phyloP scores from a whole-genome alignment of 345 rosid species.

The Passiflora organensis region DNA sequence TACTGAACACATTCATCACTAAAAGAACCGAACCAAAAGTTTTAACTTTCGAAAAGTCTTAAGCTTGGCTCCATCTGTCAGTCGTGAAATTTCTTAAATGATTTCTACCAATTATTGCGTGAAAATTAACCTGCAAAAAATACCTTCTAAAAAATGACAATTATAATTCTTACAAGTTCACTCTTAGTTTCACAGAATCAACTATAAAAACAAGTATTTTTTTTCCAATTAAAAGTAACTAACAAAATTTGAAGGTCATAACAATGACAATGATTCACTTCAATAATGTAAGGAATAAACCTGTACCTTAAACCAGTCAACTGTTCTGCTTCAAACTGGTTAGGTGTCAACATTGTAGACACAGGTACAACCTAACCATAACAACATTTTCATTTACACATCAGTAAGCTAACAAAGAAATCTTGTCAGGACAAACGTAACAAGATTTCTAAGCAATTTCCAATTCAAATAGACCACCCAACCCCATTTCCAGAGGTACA shows the following conservation, averaged over 20 bases:
- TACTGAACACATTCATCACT: too few relatives aligned
- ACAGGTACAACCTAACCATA: slow-evolving; percentile 80
- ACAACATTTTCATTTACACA: neutral
- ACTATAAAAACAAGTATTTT: too few relatives aligned
- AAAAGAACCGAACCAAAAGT: too few relatives aligned
- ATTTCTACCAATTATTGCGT: too few relatives aligned
- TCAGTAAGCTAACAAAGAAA: neutral
- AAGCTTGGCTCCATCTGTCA: too few relatives aligned
- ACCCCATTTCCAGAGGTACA: neutral
- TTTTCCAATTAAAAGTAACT: neutral
- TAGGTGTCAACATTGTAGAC: slow-evolving; percentile 99
- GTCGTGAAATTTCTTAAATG: too few relatives aligned
- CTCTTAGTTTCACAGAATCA: too few relatives aligned
- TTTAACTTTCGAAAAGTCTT: too few relatives aligned
- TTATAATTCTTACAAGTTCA: too few relatives aligned
- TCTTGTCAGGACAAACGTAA: too few relatives aligned
- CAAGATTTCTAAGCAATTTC: neutral
- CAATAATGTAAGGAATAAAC: neutral
- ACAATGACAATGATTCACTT: neutral
- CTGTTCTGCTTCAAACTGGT: slow-evolving; percentile 96
- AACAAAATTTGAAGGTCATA: neutral
- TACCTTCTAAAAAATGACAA: too few relatives aligned
- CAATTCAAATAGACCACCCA: neutral
- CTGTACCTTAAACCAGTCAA: slow-evolving; percentile 79
- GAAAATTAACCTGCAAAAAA: too few relatives aligned